phyloP scores from a whole-genome alignment of 495 filamentous ascomycete genomes.

The Thermothielavioides terrestris region DNA sequence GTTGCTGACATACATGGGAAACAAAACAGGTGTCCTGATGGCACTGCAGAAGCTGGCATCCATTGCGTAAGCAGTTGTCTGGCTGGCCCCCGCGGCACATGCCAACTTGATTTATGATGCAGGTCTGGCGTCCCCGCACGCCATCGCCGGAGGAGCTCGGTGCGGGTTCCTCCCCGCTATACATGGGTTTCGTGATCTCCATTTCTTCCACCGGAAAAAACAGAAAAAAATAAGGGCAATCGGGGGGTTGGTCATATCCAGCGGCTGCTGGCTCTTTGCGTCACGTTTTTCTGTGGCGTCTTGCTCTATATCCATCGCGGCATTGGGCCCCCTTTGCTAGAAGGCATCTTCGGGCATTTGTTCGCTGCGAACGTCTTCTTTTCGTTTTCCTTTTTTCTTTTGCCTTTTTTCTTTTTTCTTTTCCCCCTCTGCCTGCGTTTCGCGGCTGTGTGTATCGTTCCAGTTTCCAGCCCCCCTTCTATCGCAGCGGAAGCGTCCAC shows the following conservation, averaged over 20 bases:
- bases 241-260: conserved; percentile 5
- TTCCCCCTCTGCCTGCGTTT: not conserved
- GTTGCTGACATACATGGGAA: not conserved
- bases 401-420: not conserved
- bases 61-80: conserved; percentile 8
- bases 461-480: not conserved
- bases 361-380: not conserved
- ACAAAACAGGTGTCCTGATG: conserved; percentile 5
- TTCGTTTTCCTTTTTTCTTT: not conserved
- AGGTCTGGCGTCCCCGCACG: conserved; percentile 5
- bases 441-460: not conserved
- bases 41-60: conserved; percentile 9
- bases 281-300: not conserved
- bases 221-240: not conserved
- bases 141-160: conserved; percentile 7
- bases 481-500: not conserved
- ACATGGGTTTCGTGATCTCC: not conserved
- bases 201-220: too few relatives aligned
- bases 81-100: not conserved
- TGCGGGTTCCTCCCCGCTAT: not conserved
- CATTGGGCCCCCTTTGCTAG: not conserved
- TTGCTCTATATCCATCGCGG: not conserved
- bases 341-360: not conserved
- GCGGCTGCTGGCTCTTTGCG: not conserved
- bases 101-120: conserved; percentile 4